Evolutionary conservation across 306 rosid genomes (phyloP).

Genomic region (Prosopis cineraria): DNA sequence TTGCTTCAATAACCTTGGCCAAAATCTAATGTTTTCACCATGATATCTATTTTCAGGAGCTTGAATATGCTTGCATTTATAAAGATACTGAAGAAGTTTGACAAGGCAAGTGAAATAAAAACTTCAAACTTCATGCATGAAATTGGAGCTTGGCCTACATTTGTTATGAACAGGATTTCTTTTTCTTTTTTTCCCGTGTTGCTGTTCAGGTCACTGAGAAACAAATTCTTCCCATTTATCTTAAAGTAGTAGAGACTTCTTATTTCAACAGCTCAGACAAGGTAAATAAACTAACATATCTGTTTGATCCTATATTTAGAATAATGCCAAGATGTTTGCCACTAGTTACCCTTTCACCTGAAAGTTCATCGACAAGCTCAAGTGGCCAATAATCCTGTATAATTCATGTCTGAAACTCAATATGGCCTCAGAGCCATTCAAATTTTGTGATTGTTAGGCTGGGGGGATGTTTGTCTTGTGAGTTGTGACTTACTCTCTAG

Average conservation of each 20-base stretch:
- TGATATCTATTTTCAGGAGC: constrained; percentile 60
- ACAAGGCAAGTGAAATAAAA: constrained; percentile 65
- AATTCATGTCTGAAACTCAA: constrained; percentile 48
- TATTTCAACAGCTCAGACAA: constrained; percentile 94
- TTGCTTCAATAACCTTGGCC: not conserved
- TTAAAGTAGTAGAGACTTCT: constrained; percentile 90
- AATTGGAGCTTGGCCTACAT: constrained; percentile 15
- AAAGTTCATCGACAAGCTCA: constrained; percentile 57
- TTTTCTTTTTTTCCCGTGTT: constrained; percentile 10
- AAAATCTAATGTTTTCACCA: constrained; percentile 34
- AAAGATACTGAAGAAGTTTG: constrained; percentile 95
- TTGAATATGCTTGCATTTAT: constrained; percentile 92
- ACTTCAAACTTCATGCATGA: constrained; percentile 24
- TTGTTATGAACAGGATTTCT: not conserved
- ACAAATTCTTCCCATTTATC: constrained; percentile 84
- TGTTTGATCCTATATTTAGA: constrained; percentile 28
- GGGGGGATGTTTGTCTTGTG: constrained; percentile 66
- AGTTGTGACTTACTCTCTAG: constrained; percentile 42
- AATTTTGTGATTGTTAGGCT: no score
- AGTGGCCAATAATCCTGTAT: constrained; percentile 66
- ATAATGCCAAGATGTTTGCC: constrained; percentile 57
- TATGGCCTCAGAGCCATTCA: constrained; percentile 15
- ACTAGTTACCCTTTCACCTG: constrained; percentile 44
- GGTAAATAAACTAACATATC: constrained; percentile 56
- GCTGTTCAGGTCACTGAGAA: constrained; percentile 77